phyloP scores from a whole-genome alignment of 345 rosid species.

The Eucalyptus tenuipes region DNA sequence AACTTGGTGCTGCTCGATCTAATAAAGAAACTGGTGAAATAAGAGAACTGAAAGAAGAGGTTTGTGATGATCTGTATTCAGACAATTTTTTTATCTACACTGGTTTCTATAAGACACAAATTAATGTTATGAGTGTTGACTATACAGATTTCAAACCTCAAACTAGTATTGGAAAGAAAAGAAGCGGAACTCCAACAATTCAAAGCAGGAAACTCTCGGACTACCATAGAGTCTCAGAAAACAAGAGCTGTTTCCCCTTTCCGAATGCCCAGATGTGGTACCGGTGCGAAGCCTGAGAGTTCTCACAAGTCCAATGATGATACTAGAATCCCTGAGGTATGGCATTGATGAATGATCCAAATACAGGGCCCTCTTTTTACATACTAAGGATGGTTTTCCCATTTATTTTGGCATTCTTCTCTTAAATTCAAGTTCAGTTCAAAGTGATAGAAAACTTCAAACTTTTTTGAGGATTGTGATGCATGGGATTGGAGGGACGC shows the following conservation, averaged over 20 bases:
- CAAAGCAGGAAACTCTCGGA: conserved; percentile 26
- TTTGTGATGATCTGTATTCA: conserved; percentile 1
- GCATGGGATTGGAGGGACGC: background rate
- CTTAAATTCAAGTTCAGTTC: background rate
- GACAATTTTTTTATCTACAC: background rate
- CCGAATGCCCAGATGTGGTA: conserved; percentile 45
- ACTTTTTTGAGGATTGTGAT: background rate
- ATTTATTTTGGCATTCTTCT: background rate
- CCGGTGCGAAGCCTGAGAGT: conserved; percentile 38
- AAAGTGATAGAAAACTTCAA: background rate
- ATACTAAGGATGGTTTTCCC: background rate
- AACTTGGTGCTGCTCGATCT: conserved; percentile 88
- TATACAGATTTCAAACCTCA: conserved; percentile 64
- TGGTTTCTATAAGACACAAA: background rate
- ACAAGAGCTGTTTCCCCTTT: conserved; percentile 85
- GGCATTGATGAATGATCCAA: background rate
- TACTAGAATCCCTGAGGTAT: conserved; percentile 43
- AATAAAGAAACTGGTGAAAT: conserved; percentile 94
- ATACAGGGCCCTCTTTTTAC: background rate
- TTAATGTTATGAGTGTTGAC: background rate
- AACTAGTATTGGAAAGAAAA: conserved; percentile 67
- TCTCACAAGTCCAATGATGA: conserved; percentile 38
- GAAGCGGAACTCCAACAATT: conserved; percentile 75
- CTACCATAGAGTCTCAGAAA: conserved; percentile 43
- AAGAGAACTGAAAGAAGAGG: conserved; percentile 91